A percentile compares a stretch with the other conserved stretches of the same genome.
Conservation (phyloP, 139 green algal species). For the Dunaliella primolecta region DNA sequence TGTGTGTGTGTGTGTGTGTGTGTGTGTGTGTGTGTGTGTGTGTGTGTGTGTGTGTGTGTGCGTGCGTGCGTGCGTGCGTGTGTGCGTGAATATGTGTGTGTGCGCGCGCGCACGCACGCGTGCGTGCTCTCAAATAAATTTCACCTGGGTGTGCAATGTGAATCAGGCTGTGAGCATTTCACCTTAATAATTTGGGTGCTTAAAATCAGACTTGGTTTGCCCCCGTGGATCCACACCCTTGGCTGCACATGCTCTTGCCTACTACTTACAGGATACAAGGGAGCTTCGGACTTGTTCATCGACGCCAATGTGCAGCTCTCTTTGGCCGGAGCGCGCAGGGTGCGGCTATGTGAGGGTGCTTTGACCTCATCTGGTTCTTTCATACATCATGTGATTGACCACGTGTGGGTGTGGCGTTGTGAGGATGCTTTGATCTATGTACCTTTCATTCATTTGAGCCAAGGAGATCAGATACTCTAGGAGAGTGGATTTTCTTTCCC, state of each 20-base stretch:
- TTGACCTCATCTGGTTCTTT: too few relatives aligned
- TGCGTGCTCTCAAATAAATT: background rate
- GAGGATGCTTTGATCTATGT: too few relatives aligned
- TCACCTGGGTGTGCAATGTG: too few relatives aligned
- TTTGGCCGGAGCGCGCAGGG: slow-evolving; percentile 59
- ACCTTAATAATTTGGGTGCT: background rate
- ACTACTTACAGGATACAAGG: slow-evolving; percentile 74
- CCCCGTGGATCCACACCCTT: too few relatives aligned
- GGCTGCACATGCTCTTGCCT: background rate
- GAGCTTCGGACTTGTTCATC: slow-evolving; percentile 83
- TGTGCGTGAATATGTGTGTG: slow-evolving; percentile 5
- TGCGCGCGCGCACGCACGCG: background rate
- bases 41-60: background rate
- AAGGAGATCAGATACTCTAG: too few relatives aligned
- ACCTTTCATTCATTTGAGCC: too few relatives aligned
- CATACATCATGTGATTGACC: too few relatives aligned
- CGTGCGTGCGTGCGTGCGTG: background rate
- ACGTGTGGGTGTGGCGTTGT: too few relatives aligned
- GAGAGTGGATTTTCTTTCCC: too few relatives aligned
- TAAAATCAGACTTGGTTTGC: too few relatives aligned
- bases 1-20: slow-evolving; percentile 24
- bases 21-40: slow-evolving; percentile 8
- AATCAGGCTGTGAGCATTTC: background rate
- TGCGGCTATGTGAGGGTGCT: slow-evolving; percentile 36
- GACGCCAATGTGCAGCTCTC: slow-evolving; percentile 87